phyloP scores from a whole-genome alignment of 192 early-diverging fungal genomes.

The Funneliformis mosseae region DNA sequence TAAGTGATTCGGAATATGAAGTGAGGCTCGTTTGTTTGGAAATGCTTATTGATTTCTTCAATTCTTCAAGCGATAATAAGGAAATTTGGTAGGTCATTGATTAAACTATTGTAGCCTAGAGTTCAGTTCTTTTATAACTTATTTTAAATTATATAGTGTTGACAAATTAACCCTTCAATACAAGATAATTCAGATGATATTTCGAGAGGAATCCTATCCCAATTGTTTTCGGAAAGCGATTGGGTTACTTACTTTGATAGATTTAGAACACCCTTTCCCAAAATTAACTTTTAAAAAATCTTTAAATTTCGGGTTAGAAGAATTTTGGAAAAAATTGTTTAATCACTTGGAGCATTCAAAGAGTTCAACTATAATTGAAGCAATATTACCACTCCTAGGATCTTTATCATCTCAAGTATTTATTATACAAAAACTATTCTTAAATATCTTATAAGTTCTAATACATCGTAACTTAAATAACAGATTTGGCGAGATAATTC shows the following conservation, averaged over 20 bases:
- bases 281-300: neutral
- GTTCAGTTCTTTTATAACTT: neutral
- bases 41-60: neutral
- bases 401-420: slow-evolving; percentile 8
- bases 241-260: neutral
- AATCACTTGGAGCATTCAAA: slow-evolving; percentile 3
- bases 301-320: slow-evolving; percentile 3
- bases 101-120: neutral
- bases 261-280: slow-evolving; percentile 8
- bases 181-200: slow-evolving; percentile 26
- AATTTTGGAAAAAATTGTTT: slow-evolving; percentile 25
- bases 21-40: neutral
- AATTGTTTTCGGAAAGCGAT: neutral
- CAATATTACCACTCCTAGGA: slow-evolving; percentile 16
- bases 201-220: neutral
- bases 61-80: neutral
- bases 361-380: neutral
- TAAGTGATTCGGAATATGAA: slow-evolving; percentile 23
- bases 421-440: neutral
- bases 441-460: neutral
- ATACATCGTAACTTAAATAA: neutral
- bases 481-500: slow-evolving; percentile 20
- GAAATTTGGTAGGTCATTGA: neutral
- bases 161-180: neutral
- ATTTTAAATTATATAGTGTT: neutral